A percentile compares a stretch with the other conserved stretches of the same genome.
These are phyloP conservation scores for Metschnikowia cubensis DNA, from an alignment of 805 yeast species.

Conservation along the genomic window DNA sequence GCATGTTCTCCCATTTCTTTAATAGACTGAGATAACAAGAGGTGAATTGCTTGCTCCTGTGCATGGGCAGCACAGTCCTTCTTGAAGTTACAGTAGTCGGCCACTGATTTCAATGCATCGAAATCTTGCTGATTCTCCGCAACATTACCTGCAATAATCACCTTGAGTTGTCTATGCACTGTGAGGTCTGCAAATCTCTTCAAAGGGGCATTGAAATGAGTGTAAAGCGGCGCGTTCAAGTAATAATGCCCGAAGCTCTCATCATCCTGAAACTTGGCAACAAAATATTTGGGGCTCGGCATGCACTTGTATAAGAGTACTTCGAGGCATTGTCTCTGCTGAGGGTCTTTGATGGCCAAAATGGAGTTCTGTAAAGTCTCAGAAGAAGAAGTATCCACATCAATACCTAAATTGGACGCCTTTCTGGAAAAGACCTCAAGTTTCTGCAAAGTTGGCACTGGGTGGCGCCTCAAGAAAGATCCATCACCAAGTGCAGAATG, in stretches of 20 bases:
- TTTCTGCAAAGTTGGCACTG: constrained; percentile 76
- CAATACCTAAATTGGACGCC: constrained; percentile 59
- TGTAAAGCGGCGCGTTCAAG: constrained; percentile 77
- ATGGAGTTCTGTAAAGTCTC: constrained; percentile 71
- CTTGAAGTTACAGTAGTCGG: constrained; percentile 93
- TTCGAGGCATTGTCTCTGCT: constrained; percentile 69
- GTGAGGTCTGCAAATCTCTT: constrained; percentile 88
- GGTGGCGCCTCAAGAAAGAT: constrained; percentile 83
- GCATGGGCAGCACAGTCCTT: constrained; percentile 91
- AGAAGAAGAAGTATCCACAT: constrained; percentile 70
- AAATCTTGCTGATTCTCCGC: constrained; percentile 42
- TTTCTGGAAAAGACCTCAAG: constrained; percentile 74
- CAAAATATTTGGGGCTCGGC: constrained; percentile 79
- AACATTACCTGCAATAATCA: constrained; percentile 44
- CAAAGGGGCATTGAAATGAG: constrained; percentile 91
- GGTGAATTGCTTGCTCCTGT: constrained; percentile 91
- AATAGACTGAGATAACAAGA: constrained; percentile 77
- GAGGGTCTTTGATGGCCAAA: constrained; percentile 55
- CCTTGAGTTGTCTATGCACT: constrained; percentile 87
- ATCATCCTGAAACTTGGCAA: constrained; percentile 83
- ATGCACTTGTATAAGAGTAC: constrained; percentile 76
- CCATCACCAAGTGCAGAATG: constrained; percentile 73
- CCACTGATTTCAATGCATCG: constrained; percentile 71
- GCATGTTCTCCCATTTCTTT: constrained; percentile 66
- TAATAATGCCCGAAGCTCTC: constrained; percentile 77